Evolutionary conservation across 306 rosid species (phyloP).

Genomic region (Sicyos edulis): DNA sequence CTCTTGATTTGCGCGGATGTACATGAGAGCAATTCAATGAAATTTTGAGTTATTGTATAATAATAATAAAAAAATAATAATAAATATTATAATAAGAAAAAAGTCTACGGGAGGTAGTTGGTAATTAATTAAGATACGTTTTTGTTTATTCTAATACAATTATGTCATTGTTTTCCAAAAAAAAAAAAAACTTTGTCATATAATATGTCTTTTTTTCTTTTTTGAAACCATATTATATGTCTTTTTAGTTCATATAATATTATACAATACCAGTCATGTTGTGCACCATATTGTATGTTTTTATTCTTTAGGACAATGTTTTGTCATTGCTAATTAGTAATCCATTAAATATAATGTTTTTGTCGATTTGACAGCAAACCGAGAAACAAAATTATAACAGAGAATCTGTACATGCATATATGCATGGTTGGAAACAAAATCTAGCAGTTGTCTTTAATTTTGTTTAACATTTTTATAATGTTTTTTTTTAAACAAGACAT

Average conservation of each 20-base stretch:
- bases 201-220: background rate
- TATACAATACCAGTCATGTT: background rate
- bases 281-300: background rate
- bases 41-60: background rate
- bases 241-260: background rate
- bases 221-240: no score
- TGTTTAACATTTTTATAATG: background rate
- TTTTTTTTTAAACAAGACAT: no score
- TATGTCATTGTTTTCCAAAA: background rate
- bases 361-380: background rate
- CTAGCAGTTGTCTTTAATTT: background rate
- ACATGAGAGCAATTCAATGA: background rate
- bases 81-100: background rate
- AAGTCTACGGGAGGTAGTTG: constrained; percentile 15
- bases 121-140: background rate
- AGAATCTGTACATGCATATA: background rate
- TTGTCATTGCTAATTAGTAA: background rate
- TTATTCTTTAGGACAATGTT: background rate
- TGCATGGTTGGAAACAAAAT: background rate
- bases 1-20: constrained; percentile 16
- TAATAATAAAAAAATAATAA: no score
- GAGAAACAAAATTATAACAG: background rate
- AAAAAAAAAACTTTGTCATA: no score
- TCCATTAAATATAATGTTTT: background rate
- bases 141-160: constrained; percentile 1